Percentiles rank a stretch among this genome's conserved stretches.
phyloP scores from a whole-genome alignment of 495 filamentous ascomycete genomes.

The Penicillium maclennaniae region DNA sequence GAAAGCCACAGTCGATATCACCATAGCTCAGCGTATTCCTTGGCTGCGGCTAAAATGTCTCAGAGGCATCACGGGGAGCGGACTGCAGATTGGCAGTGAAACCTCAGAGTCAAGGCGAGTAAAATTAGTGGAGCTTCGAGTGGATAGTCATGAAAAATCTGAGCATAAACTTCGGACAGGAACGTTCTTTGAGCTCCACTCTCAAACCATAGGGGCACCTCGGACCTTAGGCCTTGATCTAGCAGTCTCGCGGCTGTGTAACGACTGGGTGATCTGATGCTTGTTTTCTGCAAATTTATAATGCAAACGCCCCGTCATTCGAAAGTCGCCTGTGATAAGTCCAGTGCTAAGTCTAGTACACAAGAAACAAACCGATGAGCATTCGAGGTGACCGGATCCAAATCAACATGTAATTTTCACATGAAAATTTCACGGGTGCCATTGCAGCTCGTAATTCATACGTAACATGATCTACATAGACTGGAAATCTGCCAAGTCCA shows the following conservation, averaged over 20 bases:
- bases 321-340: constrained; percentile 1
- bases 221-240: background rate
- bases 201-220: background rate
- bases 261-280: constrained; percentile 13
- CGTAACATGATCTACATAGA: no score
- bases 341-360: background rate
- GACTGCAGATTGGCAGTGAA: background rate
- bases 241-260: constrained; percentile 3
- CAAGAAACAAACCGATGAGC: background rate
- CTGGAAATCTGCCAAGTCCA: no score
- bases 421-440: no score
- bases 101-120: background rate
- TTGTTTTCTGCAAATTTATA: constrained; percentile 9
- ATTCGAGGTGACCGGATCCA: no score
- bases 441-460: no score
- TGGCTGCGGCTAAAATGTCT: constrained; percentile 15
- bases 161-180: background rate
- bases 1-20: constrained; percentile 1
- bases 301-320: constrained; percentile 12
- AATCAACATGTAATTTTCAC: no score
- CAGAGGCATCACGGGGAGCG: background rate
- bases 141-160: background rate
- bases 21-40: constrained; percentile 1
- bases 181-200: background rate
- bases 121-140: background rate